These are phyloP conservation scores for Neonectria ditissima DNA, from an alignment of 2,329 filamentous ascomycete genomes.

Conservation along the genomic window DNA sequence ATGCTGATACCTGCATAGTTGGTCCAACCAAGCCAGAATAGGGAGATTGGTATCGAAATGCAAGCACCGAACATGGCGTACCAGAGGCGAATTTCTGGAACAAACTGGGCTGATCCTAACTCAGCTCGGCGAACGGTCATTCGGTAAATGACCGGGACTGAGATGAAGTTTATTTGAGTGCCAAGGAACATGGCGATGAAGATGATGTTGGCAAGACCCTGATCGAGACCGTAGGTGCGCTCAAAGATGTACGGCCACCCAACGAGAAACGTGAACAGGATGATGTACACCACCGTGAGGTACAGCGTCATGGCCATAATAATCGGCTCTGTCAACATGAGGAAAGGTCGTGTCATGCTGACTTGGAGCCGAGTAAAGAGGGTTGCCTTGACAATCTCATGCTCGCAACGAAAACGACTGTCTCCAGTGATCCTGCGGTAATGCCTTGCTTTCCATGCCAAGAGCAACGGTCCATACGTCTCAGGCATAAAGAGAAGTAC, in stretches of 20 bases:
- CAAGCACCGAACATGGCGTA: constrained; percentile 58
- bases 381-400: constrained; percentile 66
- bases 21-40: constrained; percentile 66
- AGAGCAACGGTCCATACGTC: constrained; percentile 68
- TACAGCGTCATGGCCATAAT: constrained; percentile 61
- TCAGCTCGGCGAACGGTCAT: constrained; percentile 46
- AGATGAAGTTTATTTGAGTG: constrained; percentile 48
- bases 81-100: constrained; percentile 56
- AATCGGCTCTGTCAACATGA: constrained; percentile 53
- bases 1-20: constrained; percentile 55
- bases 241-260: constrained; percentile 64
- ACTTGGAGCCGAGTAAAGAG: constrained; percentile 65
- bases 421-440: constrained; percentile 72
- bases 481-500: constrained; percentile 73
- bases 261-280: constrained; percentile 65
- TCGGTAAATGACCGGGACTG: constrained; percentile 51
- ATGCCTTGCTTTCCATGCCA: constrained; percentile 70
- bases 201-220: constrained; percentile 56
- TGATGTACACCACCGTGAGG: constrained; percentile 63
- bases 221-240: constrained; percentile 54
- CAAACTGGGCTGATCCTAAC: constrained; percentile 34
- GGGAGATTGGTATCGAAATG: constrained; percentile 55
- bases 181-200: constrained; percentile 60
- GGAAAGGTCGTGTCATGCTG: constrained; percentile 56
- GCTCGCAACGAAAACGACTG: constrained; percentile 70